Conservation (phyloP, 2,329 filamentous ascomycete genomes). For the Calonectria pauciramosa region DNA sequence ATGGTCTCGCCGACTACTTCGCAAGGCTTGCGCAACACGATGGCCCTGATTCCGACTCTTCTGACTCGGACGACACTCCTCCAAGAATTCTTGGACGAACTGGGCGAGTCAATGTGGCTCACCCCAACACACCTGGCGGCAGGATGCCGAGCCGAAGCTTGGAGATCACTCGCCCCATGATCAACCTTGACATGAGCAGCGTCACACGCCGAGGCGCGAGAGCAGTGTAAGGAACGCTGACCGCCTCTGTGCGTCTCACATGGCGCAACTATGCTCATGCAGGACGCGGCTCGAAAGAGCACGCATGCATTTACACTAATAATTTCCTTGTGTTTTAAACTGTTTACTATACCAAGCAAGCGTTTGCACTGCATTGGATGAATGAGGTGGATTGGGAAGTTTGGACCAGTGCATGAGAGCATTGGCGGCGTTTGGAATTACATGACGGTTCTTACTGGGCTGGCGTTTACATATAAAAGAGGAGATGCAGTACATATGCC, state of each 20-base stretch:
- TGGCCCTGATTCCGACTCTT: constrained; percentile 55
- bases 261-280: constrained; percentile 17
- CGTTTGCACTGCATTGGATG: constrained; percentile 37
- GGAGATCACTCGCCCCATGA: constrained; percentile 62
- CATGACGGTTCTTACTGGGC: constrained; percentile 22
- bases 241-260: constrained; percentile 20
- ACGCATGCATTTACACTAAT: constrained; percentile 31
- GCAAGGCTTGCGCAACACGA: constrained; percentile 76
- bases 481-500: constrained; percentile 11
- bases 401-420: constrained; percentile 2
- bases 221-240: constrained; percentile 43
- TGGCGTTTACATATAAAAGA: constrained; percentile 43
- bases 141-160: constrained; percentile 69
- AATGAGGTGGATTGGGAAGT: constrained; percentile 21
- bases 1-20: constrained; percentile 89
- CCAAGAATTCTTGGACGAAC: constrained; percentile 63
- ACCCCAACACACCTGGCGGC: constrained; percentile 68
- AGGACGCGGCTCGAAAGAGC: constrained; percentile 32
- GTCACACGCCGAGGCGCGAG: constrained; percentile 42
- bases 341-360: constrained; percentile 32
- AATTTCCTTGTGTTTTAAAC: constrained; percentile 34
- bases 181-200: constrained; percentile 45
- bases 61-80: constrained; percentile 59
- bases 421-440: constrained; percentile 39
- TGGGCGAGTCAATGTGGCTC: constrained; percentile 70